Evolutionary conservation across 306 rosid genomes (phyloP), one percentile per base, ranked within the genome.

Genomic region (Lithocarpus polystachyus): DNA sequence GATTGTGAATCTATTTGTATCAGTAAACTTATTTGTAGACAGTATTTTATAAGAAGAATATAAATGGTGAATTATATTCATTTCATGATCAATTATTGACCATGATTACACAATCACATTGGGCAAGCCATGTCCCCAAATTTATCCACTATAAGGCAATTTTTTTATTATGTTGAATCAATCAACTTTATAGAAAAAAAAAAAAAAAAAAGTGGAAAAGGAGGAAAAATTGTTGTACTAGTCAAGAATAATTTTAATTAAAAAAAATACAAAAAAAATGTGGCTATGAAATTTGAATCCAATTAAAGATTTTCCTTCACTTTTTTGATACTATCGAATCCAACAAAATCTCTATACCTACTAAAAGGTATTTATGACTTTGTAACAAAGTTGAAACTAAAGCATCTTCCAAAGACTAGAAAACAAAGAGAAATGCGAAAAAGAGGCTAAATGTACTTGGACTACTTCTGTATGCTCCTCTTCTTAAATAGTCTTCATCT

Each of bases 261-360:
- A 5, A 13, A 29, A 29, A 6, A 24, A 14, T 4, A 2, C 14
- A 64, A 28, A 29, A 37, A 40, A 40, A 7, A 2, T 65, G 9
- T 65, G 48, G 15, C 23, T 19, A 18, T 33, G 71, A 18, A 65
- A 67, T 17, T 67, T 28, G 71, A 33, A 31, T 18, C 48, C 13
- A 17, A 18, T 19, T 31, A 19, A 67, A 33, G 5, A 17, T 7
- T 31, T 67, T 3, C 51, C 51, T 33, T 28, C 6, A 26, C 20
- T 26, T 62, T 13, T 62, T 24, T 19, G 48, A 26, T 67, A 67
- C 52, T 8, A 45, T 70, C 60, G 77, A 75, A 74, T 77, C 40
- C 60, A 77, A 77, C 75, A 81, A 81, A 84, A 77, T 69, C 82
- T 81, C 29, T 59, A 23, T 56, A 52, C 82, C 84, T 76, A 72